These are phyloP conservation scores for Aspergillus tamarii DNA, from an alignment of 2,329 filamentous ascomycete species.

Conservation along the genomic window DNA sequence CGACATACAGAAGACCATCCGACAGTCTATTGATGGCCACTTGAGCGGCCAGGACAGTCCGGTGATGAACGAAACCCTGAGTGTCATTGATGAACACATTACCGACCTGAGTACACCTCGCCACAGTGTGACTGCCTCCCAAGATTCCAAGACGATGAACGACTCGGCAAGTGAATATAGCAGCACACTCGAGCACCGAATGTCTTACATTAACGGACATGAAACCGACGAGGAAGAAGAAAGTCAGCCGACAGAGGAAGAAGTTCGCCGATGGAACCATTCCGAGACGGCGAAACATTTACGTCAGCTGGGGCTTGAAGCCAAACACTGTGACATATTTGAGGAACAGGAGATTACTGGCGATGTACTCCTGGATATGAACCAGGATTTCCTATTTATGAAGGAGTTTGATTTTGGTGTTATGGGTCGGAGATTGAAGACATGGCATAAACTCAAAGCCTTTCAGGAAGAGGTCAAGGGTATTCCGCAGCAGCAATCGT, in stretches of 20 bases:
- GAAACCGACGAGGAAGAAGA: slow-evolving; percentile 95
- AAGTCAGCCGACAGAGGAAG: slow-evolving; percentile 65
- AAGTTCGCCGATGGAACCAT: slow-evolving; percentile 80
- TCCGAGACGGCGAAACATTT: slow-evolving; percentile 86
- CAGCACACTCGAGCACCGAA: slow-evolving; percentile 71
- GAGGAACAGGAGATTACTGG: slow-evolving; percentile 94
- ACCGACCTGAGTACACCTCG: slow-evolving; percentile 75
- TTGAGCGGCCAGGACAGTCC: slow-evolving; percentile 64
- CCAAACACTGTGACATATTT: slow-evolving; percentile 90
- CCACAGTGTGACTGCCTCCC: slow-evolving; percentile 52
- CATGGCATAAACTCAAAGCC: slow-evolving; percentile 93
- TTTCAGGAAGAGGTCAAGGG: slow-evolving; percentile 84
- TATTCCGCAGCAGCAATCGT: slow-evolving; percentile 48
- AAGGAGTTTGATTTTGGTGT: slow-evolving; percentile 93
- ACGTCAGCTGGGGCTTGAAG: slow-evolving; percentile 81
- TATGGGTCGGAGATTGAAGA: slow-evolving; percentile 85
- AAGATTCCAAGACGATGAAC: slow-evolving; percentile 60
- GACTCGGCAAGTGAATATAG: slow-evolving; percentile 93
- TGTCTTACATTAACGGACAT: slow-evolving; percentile 91
- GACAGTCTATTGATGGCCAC: slow-evolving; percentile 54
- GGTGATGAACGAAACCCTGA: slow-evolving; percentile 91
- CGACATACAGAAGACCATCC: slow-evolving; percentile 48
- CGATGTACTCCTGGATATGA: slow-evolving; percentile 90
- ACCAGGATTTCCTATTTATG: slow-evolving; percentile 91
- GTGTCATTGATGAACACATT: slow-evolving; percentile 96